Percentiles rank a stretch among this genome's conserved stretches.
These are phyloP conservation scores for Orbilia oligospora DNA, from an alignment of 2,329 filamentous ascomycete species.

Conservation along the genomic window DNA sequence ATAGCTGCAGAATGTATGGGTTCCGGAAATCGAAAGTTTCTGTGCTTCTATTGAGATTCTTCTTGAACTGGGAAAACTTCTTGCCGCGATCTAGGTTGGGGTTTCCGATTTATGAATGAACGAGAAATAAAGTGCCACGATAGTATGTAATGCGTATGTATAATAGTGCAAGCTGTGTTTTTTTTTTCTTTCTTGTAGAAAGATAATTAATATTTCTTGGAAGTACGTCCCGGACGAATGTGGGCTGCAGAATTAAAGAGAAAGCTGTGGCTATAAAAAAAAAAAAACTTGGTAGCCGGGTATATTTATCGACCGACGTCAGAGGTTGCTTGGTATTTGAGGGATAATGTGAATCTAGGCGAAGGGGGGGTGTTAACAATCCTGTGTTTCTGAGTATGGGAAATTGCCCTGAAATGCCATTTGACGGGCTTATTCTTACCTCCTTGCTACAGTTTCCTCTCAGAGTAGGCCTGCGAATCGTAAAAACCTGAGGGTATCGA, in stretches of 20 bases:
- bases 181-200: no score
- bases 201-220: slow-evolving; percentile 4
- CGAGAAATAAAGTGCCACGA: slow-evolving; percentile 15
- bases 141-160: not conserved
- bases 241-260: slow-evolving; percentile 28
- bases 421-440: slow-evolving; percentile 28
- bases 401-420: slow-evolving; percentile 31
- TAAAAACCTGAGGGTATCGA: slow-evolving; percentile 35
- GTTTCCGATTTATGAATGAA: slow-evolving; percentile 22
- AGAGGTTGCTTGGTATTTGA: slow-evolving; percentile 36
- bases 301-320: slow-evolving; percentile 47
- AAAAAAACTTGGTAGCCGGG: slow-evolving; percentile 46
- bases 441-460: slow-evolving; percentile 23
- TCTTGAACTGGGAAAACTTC: not conserved
- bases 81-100: slow-evolving; percentile 4
- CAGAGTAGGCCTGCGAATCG: slow-evolving; percentile 20
- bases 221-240: slow-evolving; percentile 46
- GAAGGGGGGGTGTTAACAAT: slow-evolving; percentile 40
- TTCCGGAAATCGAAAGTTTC: slow-evolving; percentile 10
- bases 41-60: slow-evolving; percentile 11
- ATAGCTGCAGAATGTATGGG: slow-evolving; percentile 4
- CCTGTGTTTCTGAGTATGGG: slow-evolving; percentile 42
- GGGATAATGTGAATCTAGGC: slow-evolving; percentile 34
- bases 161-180: not conserved
- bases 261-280: slow-evolving; percentile 31